Evolutionary conservation across 495 filamentous ascomycete species (phyloP).

Genomic region (Penicillium angulare): DNA sequence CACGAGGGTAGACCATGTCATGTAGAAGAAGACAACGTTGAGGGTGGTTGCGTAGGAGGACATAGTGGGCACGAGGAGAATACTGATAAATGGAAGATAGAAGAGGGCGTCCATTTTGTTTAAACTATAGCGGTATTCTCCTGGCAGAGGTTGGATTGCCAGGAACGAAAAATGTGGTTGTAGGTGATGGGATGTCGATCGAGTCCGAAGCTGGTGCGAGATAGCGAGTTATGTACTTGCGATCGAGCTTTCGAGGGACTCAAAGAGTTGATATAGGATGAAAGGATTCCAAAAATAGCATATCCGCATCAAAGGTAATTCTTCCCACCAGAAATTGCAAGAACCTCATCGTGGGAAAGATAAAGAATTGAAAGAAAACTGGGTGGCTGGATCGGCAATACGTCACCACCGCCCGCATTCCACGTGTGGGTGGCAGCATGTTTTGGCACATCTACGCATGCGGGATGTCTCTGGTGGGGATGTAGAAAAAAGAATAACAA

Average conservation of each 20-base stretch:
- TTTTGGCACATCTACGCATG: neutral
- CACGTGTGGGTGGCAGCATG: constrained; percentile 3
- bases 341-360: neutral
- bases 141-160: neutral
- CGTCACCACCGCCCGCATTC: constrained; percentile 21
- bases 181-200: neutral
- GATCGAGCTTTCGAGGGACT: neutral
- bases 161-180: neutral
- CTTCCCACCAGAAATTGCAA: neutral
- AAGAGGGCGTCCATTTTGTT: constrained; percentile 59
- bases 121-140: neutral
- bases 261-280: neutral
- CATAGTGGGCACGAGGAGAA: constrained; percentile 57
- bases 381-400: constrained; percentile 9
- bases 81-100: constrained; percentile 67
- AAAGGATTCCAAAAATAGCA: neutral
- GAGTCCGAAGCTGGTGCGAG: neutral
- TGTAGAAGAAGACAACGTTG: constrained; percentile 87
- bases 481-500: neutral
- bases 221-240: neutral
- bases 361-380: constrained; percentile 5
- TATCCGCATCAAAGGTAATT: neutral
- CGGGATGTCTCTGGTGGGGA: neutral
- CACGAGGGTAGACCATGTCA: constrained; percentile 83
- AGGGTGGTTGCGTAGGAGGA: constrained; percentile 70